Evolutionary conservation across 2,329 filamentous ascomycete species (phyloP), one percentile per base, ranked within the genome.

Genomic region (Triangularia setosa): DNA sequence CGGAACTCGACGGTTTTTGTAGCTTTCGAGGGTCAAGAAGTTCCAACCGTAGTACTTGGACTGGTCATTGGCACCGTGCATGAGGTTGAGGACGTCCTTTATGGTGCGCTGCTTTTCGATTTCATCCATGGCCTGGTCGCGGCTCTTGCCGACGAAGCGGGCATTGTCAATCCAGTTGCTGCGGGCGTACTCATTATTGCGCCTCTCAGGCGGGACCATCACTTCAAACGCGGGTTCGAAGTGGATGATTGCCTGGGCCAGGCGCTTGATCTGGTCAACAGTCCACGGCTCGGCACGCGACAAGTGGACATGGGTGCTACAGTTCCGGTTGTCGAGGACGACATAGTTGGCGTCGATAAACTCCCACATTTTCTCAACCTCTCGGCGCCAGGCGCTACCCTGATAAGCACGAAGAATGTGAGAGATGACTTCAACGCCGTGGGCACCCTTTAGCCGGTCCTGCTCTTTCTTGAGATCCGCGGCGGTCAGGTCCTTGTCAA

Each of bases 81-180:
- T 35, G 21, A 59, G 14, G 30, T 44, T 16, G 57, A 59, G 23
- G 30, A 59, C 30, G 21, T 40, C 33, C 21, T 59, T 40, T 6
- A n/a, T 33, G 18, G 30, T 59, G 11, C 25, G 16, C 30, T 40
- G 44, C 30, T 18, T 7, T 14, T 44, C 30, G 21, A 59, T 40
- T 14, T 21, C 4, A 21, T 14, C 21, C 16, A 59, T 59, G 18
- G 57, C 18, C 12, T 33, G 24, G 18, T 21, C n/a, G 11, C 57
- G n/a, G 23, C 30, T 44, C 30, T 21, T 21, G 16, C 57, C 30
- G 30, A 23, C 18, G 12, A 59, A 35, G 9, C 27, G 21, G 2
- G n/a, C 12, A n/a, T 59, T 59, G 28, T 59, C 57, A 30, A 59
- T 59, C 57, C 57, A 59, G 23, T 59, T 59, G 33, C 57, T 59